phyloP scores from a whole-genome alignment of 2,329 filamentous ascomycete genomes.

The Spiromastix sp. region DNA sequence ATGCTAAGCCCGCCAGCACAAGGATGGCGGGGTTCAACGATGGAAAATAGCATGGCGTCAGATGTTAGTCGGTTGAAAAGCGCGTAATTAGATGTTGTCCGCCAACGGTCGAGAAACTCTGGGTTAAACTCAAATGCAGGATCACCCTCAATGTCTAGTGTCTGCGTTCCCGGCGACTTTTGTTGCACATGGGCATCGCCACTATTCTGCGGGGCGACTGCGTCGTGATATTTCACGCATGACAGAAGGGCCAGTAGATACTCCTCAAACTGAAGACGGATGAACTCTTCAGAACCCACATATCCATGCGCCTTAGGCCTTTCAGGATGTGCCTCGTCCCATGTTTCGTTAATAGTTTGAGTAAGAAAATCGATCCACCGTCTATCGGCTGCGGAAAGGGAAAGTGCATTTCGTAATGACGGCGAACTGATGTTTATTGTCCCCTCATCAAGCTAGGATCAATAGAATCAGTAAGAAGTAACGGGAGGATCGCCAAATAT shows the following conservation, averaged over 20 bases:
- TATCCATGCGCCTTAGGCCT: slow-evolving; percentile 93
- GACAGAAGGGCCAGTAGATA: slow-evolving; percentile 85
- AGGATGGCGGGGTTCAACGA: slow-evolving; percentile 85
- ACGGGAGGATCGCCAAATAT: too few relatives aligned
- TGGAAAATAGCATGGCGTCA: slow-evolving; percentile 84
- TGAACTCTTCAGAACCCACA: slow-evolving; percentile 92
- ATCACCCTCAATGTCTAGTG: slow-evolving; percentile 66
- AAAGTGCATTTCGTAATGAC: slow-evolving; percentile 63
- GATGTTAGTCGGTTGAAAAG: slow-evolving; percentile 68
- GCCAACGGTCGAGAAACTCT: slow-evolving; percentile 84
- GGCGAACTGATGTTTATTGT: slow-evolving; percentile 74
- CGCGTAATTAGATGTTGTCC: slow-evolving; percentile 77
- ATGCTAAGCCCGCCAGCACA: slow-evolving; percentile 87
- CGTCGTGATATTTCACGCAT: slow-evolving; percentile 78
- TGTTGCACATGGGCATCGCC: slow-evolving; percentile 11
- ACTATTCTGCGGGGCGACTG: slow-evolving; percentile 19
- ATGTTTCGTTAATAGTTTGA: slow-evolving; percentile 87
- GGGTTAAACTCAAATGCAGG: slow-evolving; percentile 72
- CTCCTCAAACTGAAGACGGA: slow-evolving; percentile 92
- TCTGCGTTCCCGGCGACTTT: slow-evolving; percentile 37
- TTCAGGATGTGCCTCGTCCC: slow-evolving; percentile 84
- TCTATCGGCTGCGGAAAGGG: slow-evolving; percentile 75
- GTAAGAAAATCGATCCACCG: slow-evolving; percentile 96
- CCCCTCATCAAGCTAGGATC: slow-evolving; percentile 62
- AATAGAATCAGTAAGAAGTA: not conserved